Evolutionary conservation across 2,329 filamentous ascomycete species (phyloP).

Genomic region (Gnomoniopsis smithogilvyi): DNA sequence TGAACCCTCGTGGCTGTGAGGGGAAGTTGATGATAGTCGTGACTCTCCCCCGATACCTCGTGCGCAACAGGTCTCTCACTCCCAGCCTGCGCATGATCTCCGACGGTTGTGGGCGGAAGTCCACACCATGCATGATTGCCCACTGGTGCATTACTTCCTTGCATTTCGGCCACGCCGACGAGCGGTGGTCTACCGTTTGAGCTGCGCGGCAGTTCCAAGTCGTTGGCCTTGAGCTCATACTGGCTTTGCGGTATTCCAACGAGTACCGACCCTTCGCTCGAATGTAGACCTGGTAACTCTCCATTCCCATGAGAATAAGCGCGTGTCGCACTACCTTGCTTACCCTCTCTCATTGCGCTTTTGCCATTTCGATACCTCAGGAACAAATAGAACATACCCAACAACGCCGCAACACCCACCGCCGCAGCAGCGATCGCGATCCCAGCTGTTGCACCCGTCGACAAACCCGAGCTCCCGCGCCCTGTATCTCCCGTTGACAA

Average conservation of each 20-base stretch:
- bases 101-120: not conserved
- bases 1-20: not conserved
- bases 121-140: not conserved
- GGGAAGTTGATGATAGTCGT: constrained; percentile 4
- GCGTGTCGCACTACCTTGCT: not conserved
- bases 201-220: not conserved
- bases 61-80: not conserved
- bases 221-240: constrained; percentile 2
- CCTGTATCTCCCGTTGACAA: no score
- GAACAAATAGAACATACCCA: constrained; percentile 5
- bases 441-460: constrained; percentile 6
- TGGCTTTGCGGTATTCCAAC: not conserved
- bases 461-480: not conserved
- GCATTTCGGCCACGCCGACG: not conserved
- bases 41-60: constrained; percentile 1
- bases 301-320: no score
- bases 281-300: not conserved
- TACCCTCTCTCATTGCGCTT: not conserved
- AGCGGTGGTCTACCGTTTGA: not conserved
- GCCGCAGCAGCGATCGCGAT: constrained; percentile 13
- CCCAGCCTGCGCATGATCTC: not conserved
- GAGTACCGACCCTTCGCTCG: no score
- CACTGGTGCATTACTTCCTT: not conserved
- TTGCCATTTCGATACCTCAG: not conserved
- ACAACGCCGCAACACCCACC: not conserved